Evolutionary conservation across 2,329 filamentous ascomycete species (phyloP), one percentile per base, ranked within the genome.

Genomic region (Aspergillus ustus): DNA sequence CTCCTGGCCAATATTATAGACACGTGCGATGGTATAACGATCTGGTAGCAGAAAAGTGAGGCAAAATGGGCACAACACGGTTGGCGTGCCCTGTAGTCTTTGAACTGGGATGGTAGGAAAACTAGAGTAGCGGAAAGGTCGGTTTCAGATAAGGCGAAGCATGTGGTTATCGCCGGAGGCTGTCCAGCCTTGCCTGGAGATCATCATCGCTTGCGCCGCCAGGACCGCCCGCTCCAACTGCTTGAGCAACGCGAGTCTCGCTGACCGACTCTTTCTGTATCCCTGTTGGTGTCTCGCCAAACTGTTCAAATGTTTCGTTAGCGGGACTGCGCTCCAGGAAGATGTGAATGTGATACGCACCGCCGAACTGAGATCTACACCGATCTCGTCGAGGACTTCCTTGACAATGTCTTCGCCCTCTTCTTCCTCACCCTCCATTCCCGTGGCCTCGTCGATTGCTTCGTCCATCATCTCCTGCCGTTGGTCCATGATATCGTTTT

Each of bases 401-500:
- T 97, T 96, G 37, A 99, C 93, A 13, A 98, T 91, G 75, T 99
- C 95, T 70, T 99, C 95, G 37, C 93, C 92, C 77, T 98, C 95
- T 70, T 97, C 95, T 73, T 99, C 95, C 63, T 96, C 88, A 59
- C 72, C 73, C 45, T 90, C 88, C 43, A 96, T 83, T 25, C 96
- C 95, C 71, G 95, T 97, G 53, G 94, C 93, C 76, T 99, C 95
- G 75, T 99, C 95, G 63, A 99, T 95, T 20, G 93, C 94, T 78
- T 98, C 95, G 74, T 98, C 94, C 95, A 99, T 98, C 91, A 99
- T 97, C 78, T 98, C 95, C 77, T 98, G 93, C 66, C 95, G 87
- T 80, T 98, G 93, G 70, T 99, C 95, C 95, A 99, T 99, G 62
- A 99, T 93, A 73, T 98, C 95, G 79, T 98, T 99, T 79, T 99